Conservation (phyloP, 495 filamentous ascomycete genomes). For the Penicillium riverlandense region DNA sequence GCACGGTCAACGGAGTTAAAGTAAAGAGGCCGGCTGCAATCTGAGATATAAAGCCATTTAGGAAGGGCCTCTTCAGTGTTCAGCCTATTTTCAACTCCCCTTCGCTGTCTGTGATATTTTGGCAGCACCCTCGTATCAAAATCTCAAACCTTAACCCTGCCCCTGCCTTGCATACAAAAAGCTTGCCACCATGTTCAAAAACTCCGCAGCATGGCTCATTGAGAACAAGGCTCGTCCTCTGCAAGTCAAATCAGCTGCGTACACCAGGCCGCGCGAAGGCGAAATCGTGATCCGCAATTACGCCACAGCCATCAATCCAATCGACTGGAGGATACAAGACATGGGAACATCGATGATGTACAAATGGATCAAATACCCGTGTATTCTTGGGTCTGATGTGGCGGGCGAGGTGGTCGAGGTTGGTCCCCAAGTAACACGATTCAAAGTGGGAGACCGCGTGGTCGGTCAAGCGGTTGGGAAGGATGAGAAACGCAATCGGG, state of each 20-base stretch:
- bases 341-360: constrained; percentile 9
- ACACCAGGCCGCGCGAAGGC: constrained; percentile 17
- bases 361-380: constrained; percentile 33
- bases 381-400: constrained; percentile 47
- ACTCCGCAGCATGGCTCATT: neutral
- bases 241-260: constrained; percentile 23
- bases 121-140: no score
- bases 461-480: constrained; percentile 1
- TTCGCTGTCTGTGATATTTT: no score
- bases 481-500: neutral
- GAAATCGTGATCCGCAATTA: constrained; percentile 33
- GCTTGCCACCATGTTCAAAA: neutral
- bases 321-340: constrained; percentile 41
- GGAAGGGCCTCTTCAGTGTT: no score
- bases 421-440: constrained; percentile 22
- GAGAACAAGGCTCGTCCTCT: constrained; percentile 9
- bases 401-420: constrained; percentile 47
- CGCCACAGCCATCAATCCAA: constrained; percentile 40
- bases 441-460: constrained; percentile 17
- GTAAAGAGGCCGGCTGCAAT: no score
- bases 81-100: no score
- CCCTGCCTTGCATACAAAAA: no score
- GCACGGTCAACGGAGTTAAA: no score
- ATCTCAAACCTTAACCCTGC: no score
- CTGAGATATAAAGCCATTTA: no score